These are phyloP conservation scores for Croton setiger DNA, from an alignment of 441 rosid species.

Conservation along the genomic window DNA sequence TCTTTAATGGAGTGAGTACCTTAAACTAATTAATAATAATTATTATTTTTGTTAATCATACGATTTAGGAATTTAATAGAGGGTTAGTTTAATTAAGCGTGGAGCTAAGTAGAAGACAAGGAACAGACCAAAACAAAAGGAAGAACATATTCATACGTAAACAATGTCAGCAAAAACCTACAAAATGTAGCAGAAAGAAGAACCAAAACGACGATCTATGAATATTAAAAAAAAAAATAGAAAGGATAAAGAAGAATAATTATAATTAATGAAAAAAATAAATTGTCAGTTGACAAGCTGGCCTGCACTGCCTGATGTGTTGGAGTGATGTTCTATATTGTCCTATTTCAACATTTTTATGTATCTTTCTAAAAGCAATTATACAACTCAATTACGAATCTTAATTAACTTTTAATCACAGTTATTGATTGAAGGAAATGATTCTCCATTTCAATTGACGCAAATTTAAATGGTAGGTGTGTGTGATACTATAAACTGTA, in stretches of 20 bases:
- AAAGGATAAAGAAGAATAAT: not conserved
- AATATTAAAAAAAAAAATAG: not conserved
- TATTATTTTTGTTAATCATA: not conserved
- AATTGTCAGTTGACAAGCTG: constrained; percentile 23
- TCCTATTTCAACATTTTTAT: not conserved
- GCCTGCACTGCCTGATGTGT: constrained; percentile 25
- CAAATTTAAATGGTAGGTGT: no score
- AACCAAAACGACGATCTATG: not conserved
- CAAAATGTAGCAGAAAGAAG: not conserved
- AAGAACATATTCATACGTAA: constrained; percentile 1
- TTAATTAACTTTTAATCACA: not conserved
- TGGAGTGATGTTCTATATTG: constrained; percentile 13
- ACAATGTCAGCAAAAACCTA: not conserved
- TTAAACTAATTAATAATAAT: not conserved
- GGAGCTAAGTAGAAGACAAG: constrained; percentile 21
- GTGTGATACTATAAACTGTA: no score
- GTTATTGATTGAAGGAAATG: not conserved
- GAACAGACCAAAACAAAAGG: constrained; percentile 11
- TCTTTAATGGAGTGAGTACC: no score
- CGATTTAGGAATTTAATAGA: not conserved
- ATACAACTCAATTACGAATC: not conserved
- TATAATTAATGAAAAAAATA: not conserved
- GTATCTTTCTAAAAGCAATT: not conserved
- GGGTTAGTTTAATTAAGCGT: not conserved
- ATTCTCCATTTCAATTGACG: no score